phyloP scores from a whole-genome alignment of 1,284 basidiomycete genomes.

The Malassezia obtusa region DNA sequence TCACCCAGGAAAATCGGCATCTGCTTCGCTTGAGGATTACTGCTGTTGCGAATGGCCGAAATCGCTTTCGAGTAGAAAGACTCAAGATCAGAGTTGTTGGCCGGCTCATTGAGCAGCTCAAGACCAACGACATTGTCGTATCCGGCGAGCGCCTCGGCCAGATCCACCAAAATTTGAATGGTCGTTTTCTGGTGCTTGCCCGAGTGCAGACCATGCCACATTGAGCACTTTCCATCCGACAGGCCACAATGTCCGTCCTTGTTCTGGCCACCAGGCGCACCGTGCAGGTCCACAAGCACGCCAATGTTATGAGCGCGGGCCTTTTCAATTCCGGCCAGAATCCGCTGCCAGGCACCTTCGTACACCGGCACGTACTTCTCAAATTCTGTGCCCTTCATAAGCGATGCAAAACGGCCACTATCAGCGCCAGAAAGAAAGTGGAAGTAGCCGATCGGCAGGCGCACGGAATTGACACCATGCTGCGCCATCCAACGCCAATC shows the following conservation, averaged over 20 bases:
- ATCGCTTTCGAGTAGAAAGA: conserved; percentile 53
- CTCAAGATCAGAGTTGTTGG: conserved; percentile 47
- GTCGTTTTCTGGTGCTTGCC: conserved; percentile 46
- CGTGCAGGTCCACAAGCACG: conserved; percentile 59
- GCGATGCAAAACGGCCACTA: conserved; percentile 53
- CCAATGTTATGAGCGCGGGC: conserved; percentile 63
- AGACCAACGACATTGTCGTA: conserved; percentile 66
- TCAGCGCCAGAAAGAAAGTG: conserved; percentile 73
- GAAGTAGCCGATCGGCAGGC: conserved; percentile 59
- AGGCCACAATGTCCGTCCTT: conserved; percentile 48
- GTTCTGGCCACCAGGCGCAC: conserved; percentile 59
- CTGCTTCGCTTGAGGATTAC: conserved; percentile 17
- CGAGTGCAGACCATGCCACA: conserved; percentile 42
- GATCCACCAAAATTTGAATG: conserved; percentile 57
- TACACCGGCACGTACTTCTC: conserved; percentile 57
- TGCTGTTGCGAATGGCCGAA: conserved; percentile 52
- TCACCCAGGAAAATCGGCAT: conserved; percentile 60
- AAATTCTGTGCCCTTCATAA: conserved; percentile 66
- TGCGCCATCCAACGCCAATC: conserved; percentile 57
- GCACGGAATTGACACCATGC: conserved; percentile 70
- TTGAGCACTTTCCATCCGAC: conserved; percentile 19
- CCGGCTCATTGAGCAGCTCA: conserved; percentile 75
- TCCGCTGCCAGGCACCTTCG: conserved; percentile 62
- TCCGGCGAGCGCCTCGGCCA: conserved; percentile 45
- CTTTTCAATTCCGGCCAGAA: conserved; percentile 59